Conservation (phyloP, 495 filamentous ascomycete genomes). For the Penicillium mononematosum region DNA sequence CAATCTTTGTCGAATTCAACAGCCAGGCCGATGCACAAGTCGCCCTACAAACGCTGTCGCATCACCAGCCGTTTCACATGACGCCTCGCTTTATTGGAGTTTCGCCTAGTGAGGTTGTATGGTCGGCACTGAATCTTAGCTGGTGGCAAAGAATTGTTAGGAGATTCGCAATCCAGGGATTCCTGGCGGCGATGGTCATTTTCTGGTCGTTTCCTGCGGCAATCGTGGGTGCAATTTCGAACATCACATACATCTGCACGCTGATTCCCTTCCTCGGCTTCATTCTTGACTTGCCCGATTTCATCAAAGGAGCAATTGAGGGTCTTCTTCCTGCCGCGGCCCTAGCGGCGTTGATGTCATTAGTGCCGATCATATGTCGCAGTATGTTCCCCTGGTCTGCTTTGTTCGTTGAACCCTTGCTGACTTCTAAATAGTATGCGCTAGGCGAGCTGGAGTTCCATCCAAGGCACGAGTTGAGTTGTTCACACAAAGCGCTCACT, state of each 20-base stretch:
- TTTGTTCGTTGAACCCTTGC: not conserved
- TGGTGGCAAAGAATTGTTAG: conserved; percentile 82
- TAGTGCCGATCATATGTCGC: conserved; percentile 81
- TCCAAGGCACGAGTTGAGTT: conserved; percentile 76
- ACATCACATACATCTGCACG: conserved; percentile 65
- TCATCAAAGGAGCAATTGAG: conserved; percentile 73
- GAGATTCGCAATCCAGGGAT: conserved; percentile 60
- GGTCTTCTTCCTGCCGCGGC: conserved; percentile 75
- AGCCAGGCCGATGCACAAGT: conserved; percentile 75
- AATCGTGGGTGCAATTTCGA: conserved; percentile 77
- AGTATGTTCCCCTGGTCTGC: conserved; percentile 41
- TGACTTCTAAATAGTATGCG: conserved; percentile 53
- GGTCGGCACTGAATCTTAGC: conserved; percentile 73
- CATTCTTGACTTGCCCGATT: conserved; percentile 64
- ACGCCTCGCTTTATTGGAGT: conserved; percentile 77
- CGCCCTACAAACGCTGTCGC: conserved; percentile 75
- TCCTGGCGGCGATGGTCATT: conserved; percentile 73
- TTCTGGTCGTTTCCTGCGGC: conserved; percentile 91
- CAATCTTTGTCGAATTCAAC: conserved; percentile 86
- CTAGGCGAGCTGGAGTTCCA: conserved; percentile 72
- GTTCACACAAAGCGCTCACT: conserved; percentile 84
- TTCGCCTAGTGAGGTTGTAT: conserved; percentile 75
- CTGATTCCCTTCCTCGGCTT: conserved; percentile 64
- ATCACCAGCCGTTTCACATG: conserved; percentile 85
- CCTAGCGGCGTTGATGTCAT: conserved; percentile 78